phyloP scores from a whole-genome alignment of 169 alveolate genomes.

The Pseudocohnilembus persalinus region DNA sequence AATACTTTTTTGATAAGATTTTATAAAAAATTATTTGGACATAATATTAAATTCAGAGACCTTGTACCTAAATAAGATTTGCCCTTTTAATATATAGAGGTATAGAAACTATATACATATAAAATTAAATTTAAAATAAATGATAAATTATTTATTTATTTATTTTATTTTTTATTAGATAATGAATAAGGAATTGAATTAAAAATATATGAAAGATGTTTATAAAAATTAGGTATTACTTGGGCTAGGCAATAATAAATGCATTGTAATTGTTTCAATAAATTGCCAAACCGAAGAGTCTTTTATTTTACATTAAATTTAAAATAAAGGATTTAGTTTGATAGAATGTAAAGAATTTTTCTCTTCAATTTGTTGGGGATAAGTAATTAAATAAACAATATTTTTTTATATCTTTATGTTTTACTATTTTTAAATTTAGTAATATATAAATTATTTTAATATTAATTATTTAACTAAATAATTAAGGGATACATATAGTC shows the following conservation, averaged over 20 bases:
- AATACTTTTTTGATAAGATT: no score
- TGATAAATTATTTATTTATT: no score
- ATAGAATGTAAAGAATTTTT: background rate
- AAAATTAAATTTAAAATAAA: no score
- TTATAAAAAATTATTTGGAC: background rate
- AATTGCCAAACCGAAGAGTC: background rate
- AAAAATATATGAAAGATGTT: background rate
- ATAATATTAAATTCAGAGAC: no score
- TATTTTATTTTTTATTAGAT: no score
- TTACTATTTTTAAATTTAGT: no score
- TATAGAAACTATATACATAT: background rate
- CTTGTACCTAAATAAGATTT: background rate
- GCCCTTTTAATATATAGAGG: background rate
- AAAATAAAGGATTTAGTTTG: background rate
- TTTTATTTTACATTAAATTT: background rate
- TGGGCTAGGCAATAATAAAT: background rate
- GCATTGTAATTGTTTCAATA: no score
- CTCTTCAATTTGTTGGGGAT: background rate
- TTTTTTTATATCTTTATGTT: no score
- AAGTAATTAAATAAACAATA: background rate
- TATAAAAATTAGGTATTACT: background rate
- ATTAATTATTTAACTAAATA: no score
- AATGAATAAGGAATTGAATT: no score
- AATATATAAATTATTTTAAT: no score
- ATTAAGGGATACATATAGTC: background rate